Percentiles rank a stretch among this genome's conserved stretches.
Conservation (phyloP, 2,329 filamentous ascomycete species). For the Monosporascus sp. region DNA sequence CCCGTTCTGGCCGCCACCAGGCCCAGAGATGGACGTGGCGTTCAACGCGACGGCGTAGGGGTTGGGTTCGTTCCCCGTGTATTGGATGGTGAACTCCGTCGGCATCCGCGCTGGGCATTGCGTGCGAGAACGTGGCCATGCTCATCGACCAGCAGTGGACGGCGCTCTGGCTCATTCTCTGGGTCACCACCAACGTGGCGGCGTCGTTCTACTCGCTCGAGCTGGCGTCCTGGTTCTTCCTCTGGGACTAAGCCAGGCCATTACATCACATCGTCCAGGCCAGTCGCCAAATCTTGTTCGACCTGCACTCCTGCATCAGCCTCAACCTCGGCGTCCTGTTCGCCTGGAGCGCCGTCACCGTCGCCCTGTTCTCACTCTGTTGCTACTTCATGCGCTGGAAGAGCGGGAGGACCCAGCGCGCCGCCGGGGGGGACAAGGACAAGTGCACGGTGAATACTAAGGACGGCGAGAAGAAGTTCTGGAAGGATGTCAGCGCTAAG, state of each 20-base stretch:
- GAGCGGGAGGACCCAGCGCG: conserved; percentile 23
- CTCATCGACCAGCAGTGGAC: conserved; percentile 55
- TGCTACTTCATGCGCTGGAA: conserved; percentile 39
- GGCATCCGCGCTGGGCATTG: conserved; percentile 60
- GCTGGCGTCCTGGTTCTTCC: conserved; percentile 53
- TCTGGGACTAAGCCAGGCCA: conserved; percentile 60
- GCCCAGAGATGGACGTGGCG: conserved; percentile 27
- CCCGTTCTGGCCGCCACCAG: conserved; percentile 48
- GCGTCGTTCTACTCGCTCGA: conserved; percentile 57
- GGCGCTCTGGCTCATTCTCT: conserved; percentile 60
- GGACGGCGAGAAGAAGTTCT: conserved; percentile 19
- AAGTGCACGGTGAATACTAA: conserved; percentile 21
- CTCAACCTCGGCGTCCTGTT: conserved; percentile 57
- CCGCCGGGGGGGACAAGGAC: conserved; percentile 19
- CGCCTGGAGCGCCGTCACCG: conserved; percentile 50
- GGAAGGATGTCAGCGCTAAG: conserved; percentile 21
- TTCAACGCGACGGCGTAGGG: conserved; percentile 48
- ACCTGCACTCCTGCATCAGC: conserved; percentile 51
- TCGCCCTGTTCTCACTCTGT: conserved; percentile 46
- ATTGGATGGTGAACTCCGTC: conserved; percentile 58
- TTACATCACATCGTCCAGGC: conserved; percentile 58
- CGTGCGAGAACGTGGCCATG: conserved; percentile 62
- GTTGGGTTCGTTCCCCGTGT: conserved; percentile 53
- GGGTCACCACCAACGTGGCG: conserved; percentile 61
- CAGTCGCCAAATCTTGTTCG: conserved; percentile 56